Evolutionary conservation across 148 eudicot genomes (phyloP).

Genomic region (Pharnaceum exiguum): DNA sequence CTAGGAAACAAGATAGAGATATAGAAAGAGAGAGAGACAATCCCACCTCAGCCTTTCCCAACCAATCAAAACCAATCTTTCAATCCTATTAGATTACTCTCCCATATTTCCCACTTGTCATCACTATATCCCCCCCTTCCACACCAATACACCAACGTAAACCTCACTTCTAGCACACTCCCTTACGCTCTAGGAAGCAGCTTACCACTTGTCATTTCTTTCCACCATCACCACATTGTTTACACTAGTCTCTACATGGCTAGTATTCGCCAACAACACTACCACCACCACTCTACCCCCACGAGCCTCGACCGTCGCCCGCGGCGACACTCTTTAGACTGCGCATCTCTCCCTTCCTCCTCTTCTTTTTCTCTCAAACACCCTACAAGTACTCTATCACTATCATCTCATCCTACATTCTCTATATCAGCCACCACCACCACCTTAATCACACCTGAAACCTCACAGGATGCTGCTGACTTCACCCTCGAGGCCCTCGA

Average conservation of each 20-base stretch:
- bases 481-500: constrained; percentile 51
- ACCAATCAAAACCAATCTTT: constrained; percentile 45
- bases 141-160: not conserved
- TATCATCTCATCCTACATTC: constrained; percentile 3
- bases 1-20: no score
- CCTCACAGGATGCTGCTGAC: constrained; percentile 11
- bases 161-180: not conserved
- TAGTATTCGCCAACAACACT: constrained; percentile 46
- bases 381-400: constrained; percentile 11
- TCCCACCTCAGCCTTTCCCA: constrained; percentile 49
- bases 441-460: constrained; percentile 9
- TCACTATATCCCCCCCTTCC: constrained; percentile 15
- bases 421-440: not conserved
- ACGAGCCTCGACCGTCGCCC: constrained; percentile 15
- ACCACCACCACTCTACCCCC: constrained; percentile 38
- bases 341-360: constrained; percentile 32
- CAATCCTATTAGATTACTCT: constrained; percentile 31
- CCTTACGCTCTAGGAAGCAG: not conserved
- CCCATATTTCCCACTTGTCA: constrained; percentile 21
- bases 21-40: constrained; percentile 26
- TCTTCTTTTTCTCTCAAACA: constrained; percentile 19
- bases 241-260: constrained; percentile 40
- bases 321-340: constrained; percentile 51
- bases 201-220: not conserved
- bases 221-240: not conserved